A percentile compares a stretch with the other conserved stretches of the same genome.
phyloP scores from a whole-genome alignment of 2,329 filamentous ascomycete genomes.

The Diaporthe sp. region DNA sequence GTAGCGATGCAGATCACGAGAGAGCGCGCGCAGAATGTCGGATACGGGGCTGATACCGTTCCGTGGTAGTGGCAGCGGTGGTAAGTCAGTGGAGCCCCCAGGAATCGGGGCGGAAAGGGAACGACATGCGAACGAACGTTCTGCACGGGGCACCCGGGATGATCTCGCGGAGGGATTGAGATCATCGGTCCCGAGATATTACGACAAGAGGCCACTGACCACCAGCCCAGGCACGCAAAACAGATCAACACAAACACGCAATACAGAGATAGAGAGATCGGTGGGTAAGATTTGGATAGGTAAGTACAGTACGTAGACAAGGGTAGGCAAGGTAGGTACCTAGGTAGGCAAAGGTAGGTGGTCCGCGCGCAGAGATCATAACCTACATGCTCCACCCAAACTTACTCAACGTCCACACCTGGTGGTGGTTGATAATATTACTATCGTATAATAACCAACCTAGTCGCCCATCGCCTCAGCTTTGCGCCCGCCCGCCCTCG shows the following conservation, averaged over 20 bases:
- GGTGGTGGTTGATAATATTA: not conserved
- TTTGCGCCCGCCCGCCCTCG: conserved; percentile 19
- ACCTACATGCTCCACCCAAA: not conserved
- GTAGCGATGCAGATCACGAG: not conserved
- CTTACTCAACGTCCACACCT: not conserved
- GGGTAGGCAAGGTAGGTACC: not conserved
- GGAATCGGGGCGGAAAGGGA: not conserved
- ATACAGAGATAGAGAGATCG: not conserved
- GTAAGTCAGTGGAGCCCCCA: not conserved
- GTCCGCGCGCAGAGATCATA: not conserved
- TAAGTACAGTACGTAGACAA: not conserved
- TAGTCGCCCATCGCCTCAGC: not conserved
- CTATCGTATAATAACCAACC: not conserved
- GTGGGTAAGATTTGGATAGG: not conserved
- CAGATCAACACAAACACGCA: not conserved
- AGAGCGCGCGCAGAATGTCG: not conserved
- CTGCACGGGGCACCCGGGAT: conserved; percentile 14
- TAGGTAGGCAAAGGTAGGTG: not conserved
- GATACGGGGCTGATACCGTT: not conserved
- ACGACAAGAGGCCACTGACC: not conserved
- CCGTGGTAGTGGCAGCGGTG: no score
- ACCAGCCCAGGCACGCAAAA: not conserved
- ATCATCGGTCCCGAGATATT: conserved; percentile 17
- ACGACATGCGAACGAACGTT: no score
- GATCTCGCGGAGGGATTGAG: conserved; percentile 25